Conservation (phyloP, 768 basidiomycete species). For the Mycena kentingensis region DNA sequence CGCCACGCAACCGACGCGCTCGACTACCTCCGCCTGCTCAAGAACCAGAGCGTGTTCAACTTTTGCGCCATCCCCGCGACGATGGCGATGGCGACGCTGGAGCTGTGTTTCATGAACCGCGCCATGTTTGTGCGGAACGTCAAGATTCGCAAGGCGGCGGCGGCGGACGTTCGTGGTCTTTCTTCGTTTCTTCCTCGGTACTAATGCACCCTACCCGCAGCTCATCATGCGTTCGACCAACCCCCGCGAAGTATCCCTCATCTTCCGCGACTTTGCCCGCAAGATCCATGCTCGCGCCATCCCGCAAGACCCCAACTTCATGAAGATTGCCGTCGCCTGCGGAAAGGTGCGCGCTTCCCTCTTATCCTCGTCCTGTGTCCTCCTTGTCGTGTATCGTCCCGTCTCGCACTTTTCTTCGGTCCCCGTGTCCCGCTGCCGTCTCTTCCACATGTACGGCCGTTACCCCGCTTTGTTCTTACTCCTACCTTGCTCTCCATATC, state of each 20-base stretch:
- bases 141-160: constrained; percentile 93
- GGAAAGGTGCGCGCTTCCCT: constrained; percentile 67
- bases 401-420: neutral
- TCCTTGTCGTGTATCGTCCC: constrained; percentile 19
- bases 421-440: too few species aligned
- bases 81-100: constrained; percentile 95
- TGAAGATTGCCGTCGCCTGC: constrained; percentile 80
- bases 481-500: too few species aligned
- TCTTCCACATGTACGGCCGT: too few species aligned
- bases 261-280: constrained; percentile 82
- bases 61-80: constrained; percentile 93
- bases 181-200: neutral
- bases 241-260: constrained; percentile 84
- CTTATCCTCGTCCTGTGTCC: too few species aligned
- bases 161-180: constrained; percentile 64
- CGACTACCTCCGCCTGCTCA: constrained; percentile 85
- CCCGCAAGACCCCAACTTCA: constrained; percentile 84
- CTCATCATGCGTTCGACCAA: constrained; percentile 93
- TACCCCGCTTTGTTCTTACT: too few species aligned
- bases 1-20: constrained; percentile 82
- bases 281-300: constrained; percentile 80
- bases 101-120: constrained; percentile 91
- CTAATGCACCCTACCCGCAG: constrained; percentile 39
- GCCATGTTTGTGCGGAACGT: constrained; percentile 84
- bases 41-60: constrained; percentile 91